phyloP scores from a whole-genome alignment of 345 rosid species.

The rapeseed (Brassica napus) region Da-Ae NC_063441.1:12234001-12234500 shows the following conservation, averaged over 20 bases:
- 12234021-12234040: slow-evolving; percentile 87
- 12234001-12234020: slow-evolving; percentile 89
- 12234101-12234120: slow-evolving; percentile 85
- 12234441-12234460: slow-evolving; percentile 77
- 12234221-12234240: slow-evolving; percentile 69
- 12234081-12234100: slow-evolving; percentile 69
- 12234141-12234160: slow-evolving; percentile 88
- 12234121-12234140: slow-evolving; percentile 89
- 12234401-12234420: slow-evolving; percentile 64
- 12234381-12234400: slow-evolving; percentile 67
- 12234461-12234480: slow-evolving; percentile 61
- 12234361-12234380: slow-evolving; percentile 79
- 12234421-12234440: slow-evolving; percentile 95
- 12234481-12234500: too few relatives aligned
- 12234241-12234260: slow-evolving; percentile 90
- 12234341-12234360: slow-evolving; percentile 79
- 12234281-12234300: slow-evolving; percentile 93
- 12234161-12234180: slow-evolving; percentile 88
- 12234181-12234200: slow-evolving; percentile 66
- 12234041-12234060: slow-evolving; percentile 74
- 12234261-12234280: slow-evolving; percentile 99
- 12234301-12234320: slow-evolving; percentile 97
- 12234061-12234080: slow-evolving; percentile 83
- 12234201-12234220: slow-evolving; percentile 79
- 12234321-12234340: slow-evolving; percentile 88